Percentiles rank a stretch among this genome's conserved stretches.
phyloP scores from a whole-genome alignment of 768 basidiomycete species.

The Boletus sensibilis region DNA sequence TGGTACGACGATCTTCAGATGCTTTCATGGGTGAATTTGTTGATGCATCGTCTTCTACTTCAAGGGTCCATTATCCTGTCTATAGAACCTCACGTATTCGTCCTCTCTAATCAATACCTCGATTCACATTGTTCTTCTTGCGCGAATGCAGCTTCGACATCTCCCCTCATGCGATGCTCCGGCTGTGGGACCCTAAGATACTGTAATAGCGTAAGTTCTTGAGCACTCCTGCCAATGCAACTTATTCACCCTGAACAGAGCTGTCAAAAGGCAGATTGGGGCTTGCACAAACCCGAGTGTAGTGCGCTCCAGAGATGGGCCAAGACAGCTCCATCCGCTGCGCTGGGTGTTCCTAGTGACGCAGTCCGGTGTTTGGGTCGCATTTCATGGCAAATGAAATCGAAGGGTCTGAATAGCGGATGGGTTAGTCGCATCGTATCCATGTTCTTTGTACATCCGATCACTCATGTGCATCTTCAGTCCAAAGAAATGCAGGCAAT shows the following conservation, averaged over 20 bases:
- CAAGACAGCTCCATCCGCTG: conserved; percentile 45
- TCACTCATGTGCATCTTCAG: conserved; percentile 35
- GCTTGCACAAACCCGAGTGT: conserved; percentile 77
- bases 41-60: not conserved
- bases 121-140: conserved; percentile 71
- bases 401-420: conserved; percentile 47
- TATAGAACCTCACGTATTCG: conserved; percentile 57
- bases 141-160: conserved; percentile 37
- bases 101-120: conserved; percentile 63
- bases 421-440: conserved; percentile 49
- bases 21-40: not conserved
- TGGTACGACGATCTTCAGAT: conserved; percentile 32
- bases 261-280: conserved; percentile 78
- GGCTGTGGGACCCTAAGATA: conserved; percentile 71
- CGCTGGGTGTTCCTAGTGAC: conserved; percentile 62
- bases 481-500: conserved; percentile 61
- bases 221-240: too few species aligned
- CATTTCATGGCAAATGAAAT: conserved; percentile 64
- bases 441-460: not conserved
- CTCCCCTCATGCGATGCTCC: conserved; percentile 66
- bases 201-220: conserved; percentile 61
- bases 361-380: conserved; percentile 78
- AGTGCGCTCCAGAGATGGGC: conserved; percentile 60
- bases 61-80: conserved; percentile 62
- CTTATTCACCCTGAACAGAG: conserved; percentile 34